phyloP scores from a whole-genome alignment of 2,329 filamentous ascomycete genomes.

The Xylariaceae sp. region DNA sequence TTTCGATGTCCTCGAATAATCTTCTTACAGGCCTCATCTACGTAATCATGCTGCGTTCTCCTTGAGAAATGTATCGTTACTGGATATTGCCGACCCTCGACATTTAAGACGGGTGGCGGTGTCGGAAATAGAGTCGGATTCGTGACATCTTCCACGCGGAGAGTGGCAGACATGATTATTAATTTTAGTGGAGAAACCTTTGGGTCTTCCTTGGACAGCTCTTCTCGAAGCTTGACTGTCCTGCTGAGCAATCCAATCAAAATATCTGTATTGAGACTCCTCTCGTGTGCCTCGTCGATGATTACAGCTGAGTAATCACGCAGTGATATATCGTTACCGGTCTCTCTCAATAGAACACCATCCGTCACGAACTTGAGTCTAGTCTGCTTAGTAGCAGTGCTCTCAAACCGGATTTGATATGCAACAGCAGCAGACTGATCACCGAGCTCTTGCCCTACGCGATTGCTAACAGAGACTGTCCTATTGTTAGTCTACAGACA shows the following conservation, averaged over 20 bases:
- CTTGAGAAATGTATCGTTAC: conserved; percentile 88
- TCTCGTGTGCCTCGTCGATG: conserved; percentile 95
- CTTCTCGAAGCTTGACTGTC: conserved; percentile 77
- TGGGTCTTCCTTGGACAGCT: conserved; percentile 68
- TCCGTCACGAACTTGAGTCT: conserved; percentile 99
- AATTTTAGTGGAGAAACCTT: conserved; percentile 78
- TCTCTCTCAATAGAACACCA: conserved; percentile 87
- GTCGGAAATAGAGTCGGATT: conserved; percentile 75
- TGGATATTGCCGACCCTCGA: conserved; percentile 86
- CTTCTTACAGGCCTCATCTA: conserved; percentile 86
- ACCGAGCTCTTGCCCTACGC: conserved; percentile 82
- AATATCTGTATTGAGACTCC: conserved; percentile 96
- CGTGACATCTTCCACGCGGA: conserved; percentile 86
- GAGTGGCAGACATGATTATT: conserved; percentile 96
- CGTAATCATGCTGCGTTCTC: conserved; percentile 78
- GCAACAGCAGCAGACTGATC: conserved; percentile 73
- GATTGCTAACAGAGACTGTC: conserved; percentile 92
- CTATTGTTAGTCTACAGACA: conserved; percentile 56
- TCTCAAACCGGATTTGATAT: conserved; percentile 95
- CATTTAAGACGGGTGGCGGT: conserved; percentile 79
- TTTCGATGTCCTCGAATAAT: conserved; percentile 84
- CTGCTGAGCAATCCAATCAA: conserved; percentile 95
- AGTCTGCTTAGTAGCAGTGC: conserved; percentile 72
- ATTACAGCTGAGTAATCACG: conserved; percentile 90
- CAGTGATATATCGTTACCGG: conserved; percentile 82